Percentiles rank a stretch among this genome's conserved stretches.
phyloP scores from a whole-genome alignment of 805 yeast genomes.

The Lachancea sp. region DNA sequence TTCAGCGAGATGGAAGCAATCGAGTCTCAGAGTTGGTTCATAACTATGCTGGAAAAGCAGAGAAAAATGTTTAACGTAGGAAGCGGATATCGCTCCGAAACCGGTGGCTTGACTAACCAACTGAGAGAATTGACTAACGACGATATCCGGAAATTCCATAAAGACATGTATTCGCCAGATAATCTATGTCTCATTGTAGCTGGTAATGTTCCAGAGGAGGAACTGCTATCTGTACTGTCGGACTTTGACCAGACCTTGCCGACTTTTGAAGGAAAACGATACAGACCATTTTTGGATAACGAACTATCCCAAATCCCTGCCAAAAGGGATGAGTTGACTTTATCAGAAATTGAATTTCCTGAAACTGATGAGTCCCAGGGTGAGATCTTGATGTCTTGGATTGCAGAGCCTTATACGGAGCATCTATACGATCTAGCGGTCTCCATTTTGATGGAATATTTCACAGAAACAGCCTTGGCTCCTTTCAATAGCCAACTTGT shows the following conservation, averaged over 20 bases:
- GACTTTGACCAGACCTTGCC: slow-evolving; percentile 57
- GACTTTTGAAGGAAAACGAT: slow-evolving; percentile 30
- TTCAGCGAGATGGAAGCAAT: slow-evolving; percentile 96
- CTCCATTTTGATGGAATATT: slow-evolving; percentile 62
- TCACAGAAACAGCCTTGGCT: slow-evolving; percentile 73
- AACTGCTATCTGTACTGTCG: slow-evolving; percentile 53
- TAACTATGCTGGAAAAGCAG: slow-evolving; percentile 54
- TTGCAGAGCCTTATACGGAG: slow-evolving; percentile 64
- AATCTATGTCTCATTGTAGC: slow-evolving; percentile 76
- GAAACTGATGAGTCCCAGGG: slow-evolving; percentile 85
- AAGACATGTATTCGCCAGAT: slow-evolving; percentile 66
- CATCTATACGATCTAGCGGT: slow-evolving; percentile 56
- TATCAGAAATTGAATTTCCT: slow-evolving; percentile 66
- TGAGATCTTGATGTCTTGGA: slow-evolving; percentile 67
- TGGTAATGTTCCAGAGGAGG: slow-evolving; percentile 79
- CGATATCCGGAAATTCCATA: slow-evolving; percentile 72
- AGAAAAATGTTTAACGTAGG: slow-evolving; percentile 46
- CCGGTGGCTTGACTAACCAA: slow-evolving; percentile 83
- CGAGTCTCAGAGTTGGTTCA: slow-evolving; percentile 70
- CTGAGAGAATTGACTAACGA: slow-evolving; percentile 67
- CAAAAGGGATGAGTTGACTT: slow-evolving; percentile 37
- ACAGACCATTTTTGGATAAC: slow-evolving; percentile 77
- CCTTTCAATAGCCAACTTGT: slow-evolving; percentile 64
- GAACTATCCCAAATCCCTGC: slow-evolving; percentile 39
- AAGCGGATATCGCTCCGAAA: slow-evolving; percentile 86